A percentile compares a stretch with the other conserved stretches of the same genome.
These are phyloP conservation scores for Combretum micranthum DNA, from an alignment of 345 rosid species.

Conservation along the genomic window DNA sequence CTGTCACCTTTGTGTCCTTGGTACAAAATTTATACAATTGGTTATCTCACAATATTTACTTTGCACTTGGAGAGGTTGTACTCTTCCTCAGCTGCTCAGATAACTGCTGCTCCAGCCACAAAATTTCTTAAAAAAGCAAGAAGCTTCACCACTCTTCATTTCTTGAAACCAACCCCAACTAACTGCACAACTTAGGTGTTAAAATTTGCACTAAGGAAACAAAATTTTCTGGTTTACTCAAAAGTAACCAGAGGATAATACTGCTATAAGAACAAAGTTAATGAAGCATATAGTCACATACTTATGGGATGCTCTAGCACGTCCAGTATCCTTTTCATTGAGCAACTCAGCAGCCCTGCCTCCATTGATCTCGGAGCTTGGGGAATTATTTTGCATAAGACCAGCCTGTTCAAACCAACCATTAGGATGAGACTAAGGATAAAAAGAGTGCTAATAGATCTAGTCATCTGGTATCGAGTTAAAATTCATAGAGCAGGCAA, in stretches of 20 bases:
- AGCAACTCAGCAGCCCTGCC: slow-evolving; percentile 1
- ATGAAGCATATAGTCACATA: no score
- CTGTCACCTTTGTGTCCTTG: no score
- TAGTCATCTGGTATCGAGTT: no score
- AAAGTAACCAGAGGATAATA: no score
- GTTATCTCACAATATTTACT: no score
- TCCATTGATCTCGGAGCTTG: neutral
- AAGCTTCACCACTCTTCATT: slow-evolving; percentile 1
- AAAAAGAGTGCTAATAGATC: neutral
- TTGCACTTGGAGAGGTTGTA: no score
- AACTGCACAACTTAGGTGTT: neutral
- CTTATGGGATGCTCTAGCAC: no score
- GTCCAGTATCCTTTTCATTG: neutral
- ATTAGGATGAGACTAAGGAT: neutral
- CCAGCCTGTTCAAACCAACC: slow-evolving; percentile 1
- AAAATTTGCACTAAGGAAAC: neutral
- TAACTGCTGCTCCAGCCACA: no score
- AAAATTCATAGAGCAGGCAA: no score
- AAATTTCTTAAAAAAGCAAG: neutral
- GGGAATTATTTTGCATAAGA: neutral
- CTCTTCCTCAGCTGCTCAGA: no score
- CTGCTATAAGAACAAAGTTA: no score
- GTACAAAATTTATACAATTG: no score
- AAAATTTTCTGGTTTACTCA: neutral
- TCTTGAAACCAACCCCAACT: neutral